phyloP scores from a whole-genome alignment of 2,329 filamentous ascomycete genomes.

The Talaromyces sp. region DNA sequence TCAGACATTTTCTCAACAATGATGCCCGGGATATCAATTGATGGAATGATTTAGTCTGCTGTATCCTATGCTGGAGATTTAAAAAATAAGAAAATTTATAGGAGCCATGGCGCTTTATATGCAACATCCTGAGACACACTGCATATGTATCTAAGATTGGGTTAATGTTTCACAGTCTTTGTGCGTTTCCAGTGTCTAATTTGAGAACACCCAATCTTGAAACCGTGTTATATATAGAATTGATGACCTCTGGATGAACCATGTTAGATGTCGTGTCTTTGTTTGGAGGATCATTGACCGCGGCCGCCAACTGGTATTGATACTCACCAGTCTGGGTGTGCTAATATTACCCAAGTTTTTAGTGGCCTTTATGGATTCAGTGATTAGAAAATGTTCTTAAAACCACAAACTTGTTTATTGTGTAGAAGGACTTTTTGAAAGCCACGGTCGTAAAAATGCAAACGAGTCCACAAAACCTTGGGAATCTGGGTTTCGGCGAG shows the following conservation, averaged over 20 bases:
- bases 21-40: background rate
- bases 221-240: background rate
- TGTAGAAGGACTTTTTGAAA: background rate
- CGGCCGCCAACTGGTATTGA: too few relatives aligned
- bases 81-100: background rate
- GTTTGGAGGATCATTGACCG: background rate
- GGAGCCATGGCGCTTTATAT: background rate
- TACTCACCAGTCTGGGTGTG: too few relatives aligned
- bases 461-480: background rate
- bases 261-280: background rate
- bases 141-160: background rate
- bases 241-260: background rate
- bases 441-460: background rate
- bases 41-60: background rate
- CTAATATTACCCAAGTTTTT: too few relatives aligned
- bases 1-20: background rate
- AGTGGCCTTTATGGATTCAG: too few relatives aligned
- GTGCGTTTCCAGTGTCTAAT: background rate
- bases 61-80: background rate
- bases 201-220: background rate
- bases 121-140: background rate
- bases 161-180: background rate
- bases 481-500: background rate
- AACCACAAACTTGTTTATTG: too few relatives aligned
- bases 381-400: too few relatives aligned